Conservation (phyloP, 192 early-diverging fungal genomes). For the Coemansia sp. region DNA sequence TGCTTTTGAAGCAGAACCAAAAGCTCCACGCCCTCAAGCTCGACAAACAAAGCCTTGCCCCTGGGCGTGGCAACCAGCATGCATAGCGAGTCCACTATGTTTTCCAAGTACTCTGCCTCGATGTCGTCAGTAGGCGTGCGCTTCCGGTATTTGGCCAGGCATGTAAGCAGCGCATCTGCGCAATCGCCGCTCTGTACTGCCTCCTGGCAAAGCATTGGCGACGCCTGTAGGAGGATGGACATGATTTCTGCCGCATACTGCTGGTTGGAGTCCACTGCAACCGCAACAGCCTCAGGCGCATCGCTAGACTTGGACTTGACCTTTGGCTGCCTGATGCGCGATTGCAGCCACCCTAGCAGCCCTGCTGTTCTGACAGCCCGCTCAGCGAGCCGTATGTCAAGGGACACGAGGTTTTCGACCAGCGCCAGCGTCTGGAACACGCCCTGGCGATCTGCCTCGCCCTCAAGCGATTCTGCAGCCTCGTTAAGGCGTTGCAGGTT, state of each 20-base stretch:
- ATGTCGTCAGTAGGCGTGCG: slow-evolving; percentile 80
- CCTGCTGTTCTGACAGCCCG: slow-evolving; percentile 64
- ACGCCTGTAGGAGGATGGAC: slow-evolving; percentile 80
- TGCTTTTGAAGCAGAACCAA: slow-evolving; percentile 92
- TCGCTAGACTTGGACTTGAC: background rate
- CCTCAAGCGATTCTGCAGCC: slow-evolving; percentile 40
- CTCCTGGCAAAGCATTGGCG: slow-evolving; percentile 52
- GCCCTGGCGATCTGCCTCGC: slow-evolving; percentile 80
- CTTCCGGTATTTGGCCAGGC: slow-evolving; percentile 65
- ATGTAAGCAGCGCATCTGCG: slow-evolving; percentile 70
- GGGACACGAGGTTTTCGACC: slow-evolving; percentile 83
- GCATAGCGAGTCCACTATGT: slow-evolving; percentile 84
- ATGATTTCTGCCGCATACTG: slow-evolving; percentile 87
- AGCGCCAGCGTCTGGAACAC: slow-evolving; percentile 84
- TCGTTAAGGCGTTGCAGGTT: slow-evolving; percentile 82
- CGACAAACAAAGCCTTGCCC: slow-evolving; percentile 75
- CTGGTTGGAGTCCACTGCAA: slow-evolving; percentile 72
- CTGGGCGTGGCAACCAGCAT: slow-evolving; percentile 66
- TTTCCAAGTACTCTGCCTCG: slow-evolving; percentile 92
- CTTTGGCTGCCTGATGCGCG: slow-evolving; percentile 54
- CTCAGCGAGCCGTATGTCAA: slow-evolving; percentile 70
- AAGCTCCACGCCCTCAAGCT: slow-evolving; percentile 87
- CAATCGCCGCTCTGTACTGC: slow-evolving; percentile 53
- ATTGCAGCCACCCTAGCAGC: slow-evolving; percentile 76
- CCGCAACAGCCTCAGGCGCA: slow-evolving; percentile 23